Evolutionary conservation across 805 yeast genomes (phyloP).

Genomic region (Metschnikowia sp.): DNA sequence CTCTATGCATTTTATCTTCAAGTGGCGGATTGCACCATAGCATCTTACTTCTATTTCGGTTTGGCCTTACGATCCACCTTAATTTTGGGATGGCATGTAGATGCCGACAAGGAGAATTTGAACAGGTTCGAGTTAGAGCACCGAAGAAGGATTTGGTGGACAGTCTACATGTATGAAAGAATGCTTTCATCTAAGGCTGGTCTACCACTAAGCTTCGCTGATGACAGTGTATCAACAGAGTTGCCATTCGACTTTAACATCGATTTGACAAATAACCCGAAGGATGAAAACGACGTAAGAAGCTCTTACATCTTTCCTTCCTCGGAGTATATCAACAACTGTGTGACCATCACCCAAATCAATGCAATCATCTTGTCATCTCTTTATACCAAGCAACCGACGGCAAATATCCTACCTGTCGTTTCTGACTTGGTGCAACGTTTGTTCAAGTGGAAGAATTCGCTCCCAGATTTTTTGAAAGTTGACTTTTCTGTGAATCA

Average conservation of each 20-base stretch:
- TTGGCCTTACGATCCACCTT: constrained; percentile 69
- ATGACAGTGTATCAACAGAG: constrained; percentile 76
- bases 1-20: constrained; percentile 76
- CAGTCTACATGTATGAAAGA: constrained; percentile 53
- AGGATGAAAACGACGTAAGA: constrained; percentile 48
- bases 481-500: constrained; percentile 58
- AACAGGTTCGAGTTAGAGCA: constrained; percentile 55
- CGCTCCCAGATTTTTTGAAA: constrained; percentile 59
- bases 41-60: constrained; percentile 78
- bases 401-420: constrained; percentile 69
- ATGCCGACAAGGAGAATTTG: constrained; percentile 62
- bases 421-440: constrained; percentile 67
- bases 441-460: constrained; percentile 63
- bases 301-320: constrained; percentile 73
- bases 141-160: constrained; percentile 47
- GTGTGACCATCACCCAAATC: constrained; percentile 75
- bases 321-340: constrained; percentile 70
- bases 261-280: constrained; percentile 38
- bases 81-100: constrained; percentile 78
- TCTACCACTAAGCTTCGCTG: constrained; percentile 72
- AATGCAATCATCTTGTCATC: constrained; percentile 70
- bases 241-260: constrained; percentile 71
- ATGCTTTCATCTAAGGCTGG: constrained; percentile 84
- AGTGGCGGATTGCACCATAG: constrained; percentile 80
- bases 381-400: constrained; percentile 72